Conservation (phyloP, 1,139 yeast genomes). For the Waltiozyma sp. region DNA sequence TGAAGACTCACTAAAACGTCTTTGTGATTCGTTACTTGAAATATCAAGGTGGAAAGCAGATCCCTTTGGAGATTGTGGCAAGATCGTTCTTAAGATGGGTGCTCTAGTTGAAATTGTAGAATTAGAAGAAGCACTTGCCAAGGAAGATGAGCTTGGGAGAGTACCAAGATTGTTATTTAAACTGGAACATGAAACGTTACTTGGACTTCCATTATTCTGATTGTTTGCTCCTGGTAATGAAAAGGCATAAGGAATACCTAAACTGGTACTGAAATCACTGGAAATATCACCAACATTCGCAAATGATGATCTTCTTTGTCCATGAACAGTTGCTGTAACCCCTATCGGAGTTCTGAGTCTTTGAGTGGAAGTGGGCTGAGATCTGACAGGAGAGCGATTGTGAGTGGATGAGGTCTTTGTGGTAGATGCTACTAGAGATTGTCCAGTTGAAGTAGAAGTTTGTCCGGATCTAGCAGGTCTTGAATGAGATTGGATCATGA, state of each 20-base stretch:
- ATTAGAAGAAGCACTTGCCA: neutral
- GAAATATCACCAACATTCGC: constrained; percentile 8
- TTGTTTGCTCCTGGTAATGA: neutral
- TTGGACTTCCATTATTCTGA: neutral
- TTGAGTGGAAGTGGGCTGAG: constrained; percentile 2
- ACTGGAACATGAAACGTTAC: neutral
- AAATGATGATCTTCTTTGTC: constrained; percentile 11
- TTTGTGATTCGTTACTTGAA: constrained; percentile 3
- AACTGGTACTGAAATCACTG: constrained; percentile 9
- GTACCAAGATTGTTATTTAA: constrained; percentile 3
- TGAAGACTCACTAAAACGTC: constrained; percentile 13
- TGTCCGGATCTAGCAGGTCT: neutral
- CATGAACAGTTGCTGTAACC: neutral
- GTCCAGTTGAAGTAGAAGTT: neutral
- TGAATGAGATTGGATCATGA: neutral
- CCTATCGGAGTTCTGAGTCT: constrained; percentile 5
- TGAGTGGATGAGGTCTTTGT: neutral
- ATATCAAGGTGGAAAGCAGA: constrained; percentile 5
- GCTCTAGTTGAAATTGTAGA: constrained; percentile 3
- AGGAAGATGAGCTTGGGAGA: neutral
- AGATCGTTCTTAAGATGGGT: constrained; percentile 4
- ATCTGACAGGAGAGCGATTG: constrained; percentile 6
- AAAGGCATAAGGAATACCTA: constrained; percentile 14
- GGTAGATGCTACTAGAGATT: neutral
- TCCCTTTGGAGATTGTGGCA: constrained; percentile 3